Base-by-base conservation (phyloP, 352 stramenopile species). In the Phytopythium cucurbitacearum region DNA sequence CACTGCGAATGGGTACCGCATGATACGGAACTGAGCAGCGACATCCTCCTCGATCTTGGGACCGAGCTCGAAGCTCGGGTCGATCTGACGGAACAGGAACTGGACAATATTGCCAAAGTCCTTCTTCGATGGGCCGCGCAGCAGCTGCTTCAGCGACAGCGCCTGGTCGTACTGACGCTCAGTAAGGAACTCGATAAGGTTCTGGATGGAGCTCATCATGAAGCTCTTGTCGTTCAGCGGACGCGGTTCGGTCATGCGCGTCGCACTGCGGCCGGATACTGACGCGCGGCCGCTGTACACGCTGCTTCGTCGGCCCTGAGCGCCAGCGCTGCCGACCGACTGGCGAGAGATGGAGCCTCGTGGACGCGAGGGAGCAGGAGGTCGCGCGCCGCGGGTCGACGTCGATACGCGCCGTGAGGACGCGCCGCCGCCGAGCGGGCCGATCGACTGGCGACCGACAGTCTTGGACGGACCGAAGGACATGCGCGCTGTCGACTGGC, bases 21-120 rank as follows among this genome's bases (percentile, higher is more conserved):
- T 59, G 40, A 76, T 81, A 43, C 84, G 84, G 58, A 91, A 87
- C 56, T 84, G 73, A 39, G 61, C 51, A 10, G 74, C 76, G 33
- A 94, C 70, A 48, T 92, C 82, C 37, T 91, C 78, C 68, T 94
- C 84, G 12, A 90, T 79, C 56, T 91, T 90, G 51, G 67, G 39
- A 7, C 73, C 70, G 50, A 91, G 89, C 54, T 83, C 70, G 51
- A 92, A 94, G 45, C 76, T 97, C n/a, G 89, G 79, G 65, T 99
- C 97, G 16, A 99, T 65, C 47, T 94, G 74, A 9, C 90, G 78
- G 53, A 99, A 96, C 34, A 99, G 69, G 60, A 99, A 99, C 16
- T 90, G 84, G 51, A 99, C 82, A 55, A 99, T 98, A 62, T 98
- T 94, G 57, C 83, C 85, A 63, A 99, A 99, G 62, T 99, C 97